Conservation (phyloP, 2,329 filamentous ascomycete genomes). For the Boeremia lycopersici region DNA sequence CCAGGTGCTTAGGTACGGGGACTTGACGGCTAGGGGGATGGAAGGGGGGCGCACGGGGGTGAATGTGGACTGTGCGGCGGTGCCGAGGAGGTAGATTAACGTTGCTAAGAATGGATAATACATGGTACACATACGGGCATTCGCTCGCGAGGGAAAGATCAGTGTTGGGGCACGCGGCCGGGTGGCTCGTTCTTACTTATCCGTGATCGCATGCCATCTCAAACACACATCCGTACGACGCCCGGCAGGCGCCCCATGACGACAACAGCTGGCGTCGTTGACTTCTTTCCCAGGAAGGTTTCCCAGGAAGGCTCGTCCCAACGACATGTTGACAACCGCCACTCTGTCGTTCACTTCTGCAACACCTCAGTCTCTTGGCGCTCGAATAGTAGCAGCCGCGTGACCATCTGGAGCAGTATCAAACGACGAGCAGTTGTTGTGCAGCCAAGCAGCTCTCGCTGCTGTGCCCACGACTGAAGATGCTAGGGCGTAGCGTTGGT, state of each 20-base stretch:
- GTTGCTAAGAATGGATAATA: constrained; percentile 20
- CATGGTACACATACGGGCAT: constrained; percentile 21
- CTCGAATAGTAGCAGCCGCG: neutral
- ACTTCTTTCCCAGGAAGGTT: too few species aligned
- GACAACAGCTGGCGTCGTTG: too few species aligned
- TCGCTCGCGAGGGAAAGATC: too few species aligned
- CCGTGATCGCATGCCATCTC: too few species aligned
- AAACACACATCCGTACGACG: too few species aligned
- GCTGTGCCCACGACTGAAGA: neutral
- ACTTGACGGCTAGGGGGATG: constrained; percentile 57
- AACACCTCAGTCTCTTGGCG: neutral
- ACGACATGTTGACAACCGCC: too few species aligned
- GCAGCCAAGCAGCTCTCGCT: neutral
- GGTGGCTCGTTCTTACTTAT: too few species aligned
- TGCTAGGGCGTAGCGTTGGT: neutral
- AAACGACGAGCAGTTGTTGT: neutral
- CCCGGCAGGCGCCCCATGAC: too few species aligned
- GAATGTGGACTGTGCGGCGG: constrained; percentile 59
- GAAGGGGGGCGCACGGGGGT: constrained; percentile 65
- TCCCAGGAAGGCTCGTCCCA: too few species aligned
- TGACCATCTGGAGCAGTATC: neutral
- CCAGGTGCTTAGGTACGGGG: constrained; percentile 59
- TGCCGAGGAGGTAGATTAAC: constrained; percentile 26
- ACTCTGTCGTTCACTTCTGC: too few species aligned
- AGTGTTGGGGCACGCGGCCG: too few species aligned